Evolutionary conservation across 305 asterid species (phyloP), one percentile per base, ranked within the genome.

Genomic region (Salvia sclarea): DNA sequence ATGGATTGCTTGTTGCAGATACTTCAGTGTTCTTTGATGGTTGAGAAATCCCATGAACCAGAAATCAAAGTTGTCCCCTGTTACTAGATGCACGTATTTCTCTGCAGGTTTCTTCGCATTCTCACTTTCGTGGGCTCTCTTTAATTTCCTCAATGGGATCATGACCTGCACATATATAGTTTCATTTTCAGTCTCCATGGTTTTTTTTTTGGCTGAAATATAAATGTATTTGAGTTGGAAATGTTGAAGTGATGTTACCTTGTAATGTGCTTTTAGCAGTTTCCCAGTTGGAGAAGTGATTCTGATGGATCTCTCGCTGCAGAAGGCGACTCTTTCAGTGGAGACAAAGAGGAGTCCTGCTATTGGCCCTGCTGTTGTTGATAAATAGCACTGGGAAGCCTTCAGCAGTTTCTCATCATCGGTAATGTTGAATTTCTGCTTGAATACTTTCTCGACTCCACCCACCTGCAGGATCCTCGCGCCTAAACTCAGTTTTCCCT

Each of bases 11-110:
- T 79, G 79, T 70, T 81, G 83, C 58, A 84, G 73, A 68, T 54
- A 66, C 70, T 73, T 81, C 8, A 84, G 61, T 48, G 86, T 72
- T 61, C 72, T 77, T 52, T 75, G 80, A 61, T 75, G 85, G 72
- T 77, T 81, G 22, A 81, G 63, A 52, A 84, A 81, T 66, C 89
- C 86, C 86, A 81, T 79, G 74, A 84, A 84, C 86, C 89, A 84
- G 76, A 84, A 81, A 24, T 81, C 85, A 21, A 70, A 79, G 64
- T 73, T 59, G 64, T 84, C 89, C 68, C 71, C 78, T 0, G 89
- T 84, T 45, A 82, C 83, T 16, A 84, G 14, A 28, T 79, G 75
- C 79, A 84, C 82, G n/a, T 81, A 84, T 74, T 84, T 84, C 68
- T 84, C 80, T 38, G 71, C 59, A 14, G 86, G 83, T 25, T 71